A percentile compares a stretch with the other conserved stretches of the same genome.
phyloP scores from a whole-genome alignment of 345 rosid genomes.

The Rhodamnia argentea region DNA sequence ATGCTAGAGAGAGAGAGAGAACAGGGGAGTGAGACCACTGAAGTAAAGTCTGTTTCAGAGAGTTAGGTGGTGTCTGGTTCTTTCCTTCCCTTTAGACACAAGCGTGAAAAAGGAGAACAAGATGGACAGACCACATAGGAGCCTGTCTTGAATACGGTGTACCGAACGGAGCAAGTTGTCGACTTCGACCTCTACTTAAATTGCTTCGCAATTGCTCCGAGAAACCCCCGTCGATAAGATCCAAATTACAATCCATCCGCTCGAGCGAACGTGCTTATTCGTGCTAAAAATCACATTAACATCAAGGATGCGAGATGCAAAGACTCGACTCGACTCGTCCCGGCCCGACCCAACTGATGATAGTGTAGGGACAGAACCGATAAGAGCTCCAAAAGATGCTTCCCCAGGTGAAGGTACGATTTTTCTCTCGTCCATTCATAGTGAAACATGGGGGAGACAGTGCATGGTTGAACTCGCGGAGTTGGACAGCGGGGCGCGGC shows the following conservation, averaged over 20 bases:
- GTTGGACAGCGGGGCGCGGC: neutral
- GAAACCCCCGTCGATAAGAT: neutral
- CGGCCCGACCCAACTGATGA: neutral
- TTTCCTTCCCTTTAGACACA: neutral
- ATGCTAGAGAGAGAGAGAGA: neutral
- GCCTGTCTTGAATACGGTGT: neutral
- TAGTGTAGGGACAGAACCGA: neutral
- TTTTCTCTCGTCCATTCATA: neutral
- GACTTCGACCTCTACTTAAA: neutral
- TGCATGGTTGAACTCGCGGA: neutral
- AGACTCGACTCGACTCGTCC: neutral
- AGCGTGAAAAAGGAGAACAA: neutral
- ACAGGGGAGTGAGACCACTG: neutral
- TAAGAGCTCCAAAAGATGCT: neutral
- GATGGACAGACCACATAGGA: neutral
- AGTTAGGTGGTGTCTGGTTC: neutral
- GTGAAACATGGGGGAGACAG: neutral
- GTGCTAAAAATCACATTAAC: neutral
- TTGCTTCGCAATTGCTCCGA: neutral
- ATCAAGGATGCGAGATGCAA: accelerated
- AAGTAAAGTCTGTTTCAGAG: neutral
- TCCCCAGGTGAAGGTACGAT: neutral
- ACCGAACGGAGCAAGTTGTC: neutral
- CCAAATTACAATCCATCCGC: neutral
- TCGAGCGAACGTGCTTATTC: neutral